phyloP scores from a whole-genome alignment of 257 asterid species.

The Ajuga chamaepitys region DNA sequence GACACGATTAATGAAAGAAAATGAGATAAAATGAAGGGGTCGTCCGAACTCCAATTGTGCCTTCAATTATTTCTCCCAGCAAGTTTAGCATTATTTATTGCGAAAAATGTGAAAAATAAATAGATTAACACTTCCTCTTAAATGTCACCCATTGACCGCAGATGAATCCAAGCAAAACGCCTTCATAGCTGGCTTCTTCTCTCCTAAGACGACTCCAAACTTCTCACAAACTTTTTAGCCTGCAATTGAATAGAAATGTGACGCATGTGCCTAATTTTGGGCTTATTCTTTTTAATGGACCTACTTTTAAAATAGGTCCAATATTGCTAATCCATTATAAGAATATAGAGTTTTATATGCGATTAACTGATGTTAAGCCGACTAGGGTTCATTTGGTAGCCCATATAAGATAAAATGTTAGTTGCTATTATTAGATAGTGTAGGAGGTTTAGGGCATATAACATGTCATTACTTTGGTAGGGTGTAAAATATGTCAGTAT shows the following conservation, averaged over 20 bases:
- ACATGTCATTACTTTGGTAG: too few species aligned
- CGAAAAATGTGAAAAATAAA: background rate
- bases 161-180: background rate
- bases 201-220: conserved; percentile 48
- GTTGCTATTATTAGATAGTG: too few species aligned
- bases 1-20: background rate
- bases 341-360: too few species aligned
- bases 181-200: conserved; percentile 3
- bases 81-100: conserved; percentile 15
- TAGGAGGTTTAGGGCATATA: too few species aligned
- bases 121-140: conserved; percentile 3
- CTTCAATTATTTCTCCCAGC: background rate
- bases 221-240: conserved; percentile 70
- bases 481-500: too few species aligned
- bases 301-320: too few species aligned
- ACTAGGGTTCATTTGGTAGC: too few species aligned
- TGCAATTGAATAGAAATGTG: conserved; percentile 23
- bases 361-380: too few species aligned
- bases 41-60: conserved; percentile 4
- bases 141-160: conserved; percentile 1
- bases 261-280: too few species aligned
- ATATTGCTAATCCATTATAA: background rate
- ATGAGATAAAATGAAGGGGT: background rate
- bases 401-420: too few species aligned
- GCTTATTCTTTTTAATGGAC: too few species aligned